Evolutionary conservation across 805 yeast species (phyloP), one percentile per base, ranked within the genome.

Genomic region (Sugiyamaella marilandica): DNA sequence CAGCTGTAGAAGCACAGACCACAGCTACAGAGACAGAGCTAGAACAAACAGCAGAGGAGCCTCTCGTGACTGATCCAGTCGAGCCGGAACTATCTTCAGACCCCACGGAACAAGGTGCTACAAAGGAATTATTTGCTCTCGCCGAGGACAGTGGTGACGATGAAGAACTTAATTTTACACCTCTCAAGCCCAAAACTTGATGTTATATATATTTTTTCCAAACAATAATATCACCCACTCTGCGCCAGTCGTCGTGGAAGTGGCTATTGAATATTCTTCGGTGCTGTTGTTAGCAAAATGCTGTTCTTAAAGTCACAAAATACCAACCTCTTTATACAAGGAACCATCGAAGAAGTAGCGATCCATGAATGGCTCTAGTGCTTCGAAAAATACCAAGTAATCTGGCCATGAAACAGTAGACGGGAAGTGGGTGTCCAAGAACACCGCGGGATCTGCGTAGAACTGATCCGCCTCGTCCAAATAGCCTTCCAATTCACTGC

Each of bases 381-480:
- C 82, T 58, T 85, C 85, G 63, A 88, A 92, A 11, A 87, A 72
- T 0, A 88, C 81, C 32, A 94, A 60, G 62, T 82, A 87, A 2
- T 82, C 72, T 0, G 97, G 95, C 92, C 92, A 85, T 13, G 32
- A 41, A 41, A 46, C 34, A 31, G 24, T 47, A 2, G 33, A 19
- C 2, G 53, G 52, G 43, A 53, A 41, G 55, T 82, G 74, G 1
- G 61, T 56, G n/a, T 63, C 59, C n/a, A 91, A 55, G 62, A 83
- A 92, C n/a, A 49, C 52, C 0, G 56, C 52, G 0, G 94, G 88
- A 59, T 88, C 73, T 10, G 77, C 83, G 65, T 87, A 94, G 58
- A 94, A 85, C 49, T 70, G 70, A 65, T 94, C 98, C 44, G 96
- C 88, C 65, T 91, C 96, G 65, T 92, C 99, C 69, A 78, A 73